Base-by-base conservation (phyloP, 352 stramenopile genomes). In the Thraustochytrium sp. region DNA sequence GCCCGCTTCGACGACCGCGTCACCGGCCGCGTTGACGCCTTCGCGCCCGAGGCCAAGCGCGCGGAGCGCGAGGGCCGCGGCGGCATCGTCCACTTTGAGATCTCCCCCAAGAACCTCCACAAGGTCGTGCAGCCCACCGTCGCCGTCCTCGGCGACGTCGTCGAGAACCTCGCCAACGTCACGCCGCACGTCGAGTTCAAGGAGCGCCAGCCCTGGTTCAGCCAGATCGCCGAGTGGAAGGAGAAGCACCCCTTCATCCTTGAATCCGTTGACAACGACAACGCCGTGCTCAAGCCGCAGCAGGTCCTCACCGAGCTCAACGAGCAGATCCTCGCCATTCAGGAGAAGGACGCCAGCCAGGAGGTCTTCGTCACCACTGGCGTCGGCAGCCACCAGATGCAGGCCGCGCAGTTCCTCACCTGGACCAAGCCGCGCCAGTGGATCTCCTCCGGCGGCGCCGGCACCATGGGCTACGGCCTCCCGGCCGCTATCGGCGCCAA, bases 361-460 rank as follows among this genome's bases (percentile, higher is more conserved):
- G 88, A 95, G 72, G 91, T 98, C 55, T 95, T 98, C 86, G 92
- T 97, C 51, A 96, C 93, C n/a, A 97, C 93, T 26, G 95, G 96
- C 65, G 92, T 96, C n/a, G 95, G 95, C 18, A 95, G 97, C 88
- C 95, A 98, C 86, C 95, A 98, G 89, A 98, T 98, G 95, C 96
- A 95, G 88, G 93, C 95, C 13, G 95, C 95, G 36, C 95, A 98
- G 89, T 96, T 97, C 82, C 96, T 97, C 86, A 95, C 94, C 46
- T 98, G 94, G 94, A 96, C 90, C n/a, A 85, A 94, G 59, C 95
- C 95, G 34, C 92, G 96, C 87, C 91, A 95, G 87, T 92, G 97
- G 87, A 93, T 98, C 55, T 96, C 92, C 21, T 97, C 92, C 42
- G 95, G 94, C 48, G 96, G 94, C 46, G 88, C 97, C 40, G 95